Evolutionary conservation across 441 rosid species (phyloP).

Genomic region (Macaranga tanarius): DNA sequence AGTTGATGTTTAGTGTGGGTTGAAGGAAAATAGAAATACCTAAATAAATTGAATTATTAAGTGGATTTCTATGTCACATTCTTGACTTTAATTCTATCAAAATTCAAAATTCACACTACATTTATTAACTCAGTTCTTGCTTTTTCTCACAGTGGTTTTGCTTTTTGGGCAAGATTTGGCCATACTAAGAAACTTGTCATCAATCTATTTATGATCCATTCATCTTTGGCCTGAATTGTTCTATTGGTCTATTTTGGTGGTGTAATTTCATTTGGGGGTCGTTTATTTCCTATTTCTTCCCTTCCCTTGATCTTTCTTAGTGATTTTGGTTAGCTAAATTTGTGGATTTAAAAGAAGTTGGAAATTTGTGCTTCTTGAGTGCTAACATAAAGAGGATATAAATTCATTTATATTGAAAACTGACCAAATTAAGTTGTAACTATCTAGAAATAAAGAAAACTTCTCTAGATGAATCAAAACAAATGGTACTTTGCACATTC

Average conservation of each 20-base stretch:
- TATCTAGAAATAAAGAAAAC: no score
- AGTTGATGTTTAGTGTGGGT: no score
- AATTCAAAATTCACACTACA: slow-evolving; percentile 22
- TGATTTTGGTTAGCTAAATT: slow-evolving; percentile 22
- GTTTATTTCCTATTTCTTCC: background rate
- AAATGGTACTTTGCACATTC: no score
- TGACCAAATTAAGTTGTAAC: no score
- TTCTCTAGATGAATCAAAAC: no score
- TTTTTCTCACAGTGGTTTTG: slow-evolving; percentile 28
- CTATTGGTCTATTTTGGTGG: slow-evolving; percentile 14
- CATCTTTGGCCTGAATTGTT: slow-evolving; percentile 17
- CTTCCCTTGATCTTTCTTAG: slow-evolving; percentile 3
- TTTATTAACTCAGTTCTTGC: slow-evolving; percentile 18
- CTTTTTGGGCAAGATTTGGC: slow-evolving; percentile 43
- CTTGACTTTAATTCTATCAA: slow-evolving; percentile 31
- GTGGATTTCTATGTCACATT: slow-evolving; percentile 35
- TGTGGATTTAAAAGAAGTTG: slow-evolving; percentile 19
- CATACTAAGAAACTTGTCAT: slow-evolving; percentile 33
- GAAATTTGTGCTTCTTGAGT: slow-evolving; percentile 13
- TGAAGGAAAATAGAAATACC: no score
- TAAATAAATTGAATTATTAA: background rate
- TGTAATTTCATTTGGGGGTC: slow-evolving; percentile 14
- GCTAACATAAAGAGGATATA: no score
- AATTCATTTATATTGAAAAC: no score
- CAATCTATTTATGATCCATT: slow-evolving; percentile 29